A percentile compares a stretch with the other conserved stretches of the same genome.
phyloP scores from a whole-genome alignment of 2,329 filamentous ascomycete genomes.

The Thermothelomyces thermophilus region DNA sequence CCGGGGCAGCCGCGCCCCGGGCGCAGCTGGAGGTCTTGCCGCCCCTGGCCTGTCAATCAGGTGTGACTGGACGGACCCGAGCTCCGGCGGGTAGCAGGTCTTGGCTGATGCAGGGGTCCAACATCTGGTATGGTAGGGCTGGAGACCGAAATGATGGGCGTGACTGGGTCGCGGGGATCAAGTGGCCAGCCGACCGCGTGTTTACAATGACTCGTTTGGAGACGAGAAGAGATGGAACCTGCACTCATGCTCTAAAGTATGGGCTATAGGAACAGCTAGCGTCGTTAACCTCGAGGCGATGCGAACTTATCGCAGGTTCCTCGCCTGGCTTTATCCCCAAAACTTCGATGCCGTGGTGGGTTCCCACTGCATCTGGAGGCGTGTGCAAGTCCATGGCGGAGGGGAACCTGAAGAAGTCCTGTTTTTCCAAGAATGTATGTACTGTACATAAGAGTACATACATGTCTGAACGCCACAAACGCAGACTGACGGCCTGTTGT shows the following conservation, averaged over 20 bases:
- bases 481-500: no score
- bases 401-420: no score
- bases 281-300: no score
- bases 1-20: constrained; percentile 3
- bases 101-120: constrained; percentile 20
- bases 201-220: not conserved
- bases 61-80: constrained; percentile 1
- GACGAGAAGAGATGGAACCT: no score
- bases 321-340: no score
- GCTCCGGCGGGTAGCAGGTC: not conserved
- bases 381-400: no score
- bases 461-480: no score
- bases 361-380: no score
- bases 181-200: constrained; percentile 9
- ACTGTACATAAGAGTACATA: no score
- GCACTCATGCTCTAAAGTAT: not conserved
- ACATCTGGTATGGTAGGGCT: constrained; percentile 13
- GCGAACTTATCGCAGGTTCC: not conserved
- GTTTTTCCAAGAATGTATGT: no score
- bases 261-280: no score
- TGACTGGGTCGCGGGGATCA: constrained; percentile 15
- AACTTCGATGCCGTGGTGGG: no score
- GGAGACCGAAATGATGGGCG: constrained; percentile 13
- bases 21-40: not conserved
- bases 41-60: not conserved